Conservation (phyloP, 2,329 filamentous ascomycete species). For the Epichloe coenophiala region DNA sequence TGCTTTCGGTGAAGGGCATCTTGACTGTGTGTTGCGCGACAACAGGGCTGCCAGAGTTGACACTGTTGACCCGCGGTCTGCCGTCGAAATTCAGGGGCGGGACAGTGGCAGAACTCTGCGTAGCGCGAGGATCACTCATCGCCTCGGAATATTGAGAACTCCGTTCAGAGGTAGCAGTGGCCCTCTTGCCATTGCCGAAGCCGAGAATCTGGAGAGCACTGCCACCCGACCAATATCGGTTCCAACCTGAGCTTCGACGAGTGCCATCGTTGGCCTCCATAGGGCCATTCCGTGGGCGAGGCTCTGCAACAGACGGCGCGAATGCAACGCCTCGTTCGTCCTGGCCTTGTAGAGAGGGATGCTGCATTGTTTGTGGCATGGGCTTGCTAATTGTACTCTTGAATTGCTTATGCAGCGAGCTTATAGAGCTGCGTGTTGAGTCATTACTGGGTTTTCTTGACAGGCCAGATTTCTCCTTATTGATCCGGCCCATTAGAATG, state of each 20-base stretch:
- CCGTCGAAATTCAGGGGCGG: slow-evolving; percentile 55
- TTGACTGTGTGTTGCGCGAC: slow-evolving; percentile 45
- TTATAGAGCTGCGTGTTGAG: slow-evolving; percentile 31
- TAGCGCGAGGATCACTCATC: slow-evolving; percentile 27
- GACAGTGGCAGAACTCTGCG: slow-evolving; percentile 54
- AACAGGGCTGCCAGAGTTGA: slow-evolving; percentile 56
- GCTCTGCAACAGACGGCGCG: slow-evolving; percentile 19
- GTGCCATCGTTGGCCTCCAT: slow-evolving; percentile 27
- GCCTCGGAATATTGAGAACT: slow-evolving; percentile 41
- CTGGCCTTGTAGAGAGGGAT: slow-evolving; percentile 21
- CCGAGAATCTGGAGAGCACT: slow-evolving; percentile 54
- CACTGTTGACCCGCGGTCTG: slow-evolving; percentile 48
- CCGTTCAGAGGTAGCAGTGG: slow-evolving; percentile 39
- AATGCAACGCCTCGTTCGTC: slow-evolving; percentile 30
- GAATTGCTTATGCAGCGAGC: slow-evolving; percentile 47
- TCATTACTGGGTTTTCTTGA: slow-evolving; percentile 44
- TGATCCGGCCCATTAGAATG: slow-evolving; percentile 51
- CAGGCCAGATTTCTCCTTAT: slow-evolving; percentile 29
- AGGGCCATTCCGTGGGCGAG: slow-evolving; percentile 21
- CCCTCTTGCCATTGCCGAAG: slow-evolving; percentile 35
- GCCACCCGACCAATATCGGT: slow-evolving; percentile 63
- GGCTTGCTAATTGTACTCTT: slow-evolving; percentile 51
- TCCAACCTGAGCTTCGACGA: slow-evolving; percentile 60
- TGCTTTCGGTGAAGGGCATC: slow-evolving; percentile 39
- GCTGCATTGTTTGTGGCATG: slow-evolving; percentile 31